A percentile compares a stretch with the other conserved stretches of the same genome.
These are phyloP conservation scores for Laetiporus sulphureus DNA, from an alignment of 1,284 basidiomycete genomes.

Conservation along the genomic window DNA sequence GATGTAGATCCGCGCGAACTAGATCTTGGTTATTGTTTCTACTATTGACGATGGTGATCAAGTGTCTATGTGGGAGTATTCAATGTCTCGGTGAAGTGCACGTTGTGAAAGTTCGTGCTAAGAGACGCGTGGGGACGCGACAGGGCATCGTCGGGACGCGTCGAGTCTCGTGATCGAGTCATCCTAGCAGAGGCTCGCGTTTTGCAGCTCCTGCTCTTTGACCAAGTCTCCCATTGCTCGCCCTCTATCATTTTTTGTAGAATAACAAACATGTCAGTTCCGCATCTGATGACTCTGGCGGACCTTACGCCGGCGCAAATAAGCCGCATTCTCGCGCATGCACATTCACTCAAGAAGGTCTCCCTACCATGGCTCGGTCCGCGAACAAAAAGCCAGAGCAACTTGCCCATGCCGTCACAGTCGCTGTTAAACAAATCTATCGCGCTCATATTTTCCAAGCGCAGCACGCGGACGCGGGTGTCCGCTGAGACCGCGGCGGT, in stretches of 20 bases:
- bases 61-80: too few species aligned
- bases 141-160: too few species aligned
- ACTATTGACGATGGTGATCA: too few species aligned
- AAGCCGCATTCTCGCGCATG: slow-evolving; percentile 50
- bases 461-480: slow-evolving; percentile 89
- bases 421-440: slow-evolving; percentile 77
- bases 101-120: too few species aligned
- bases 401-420: slow-evolving; percentile 42
- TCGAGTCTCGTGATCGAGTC: too few species aligned
- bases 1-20: too few species aligned
- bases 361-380: slow-evolving; percentile 56
- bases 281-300: slow-evolving; percentile 80
- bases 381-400: slow-evolving; percentile 13
- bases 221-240: too few species aligned
- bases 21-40: too few species aligned
- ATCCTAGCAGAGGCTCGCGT: too few species aligned
- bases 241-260: background rate
- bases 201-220: too few species aligned
- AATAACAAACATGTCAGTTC: slow-evolving; percentile 26
- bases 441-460: slow-evolving; percentile 89
- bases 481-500: slow-evolving; percentile 78
- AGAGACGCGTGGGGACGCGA: too few species aligned
- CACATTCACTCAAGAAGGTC: slow-evolving; percentile 55
- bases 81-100: too few species aligned
- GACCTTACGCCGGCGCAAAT: slow-evolving; percentile 76